phyloP scores from a whole-genome alignment of 2,329 filamentous ascomycete species.

The Penicillium sp. region DNA sequence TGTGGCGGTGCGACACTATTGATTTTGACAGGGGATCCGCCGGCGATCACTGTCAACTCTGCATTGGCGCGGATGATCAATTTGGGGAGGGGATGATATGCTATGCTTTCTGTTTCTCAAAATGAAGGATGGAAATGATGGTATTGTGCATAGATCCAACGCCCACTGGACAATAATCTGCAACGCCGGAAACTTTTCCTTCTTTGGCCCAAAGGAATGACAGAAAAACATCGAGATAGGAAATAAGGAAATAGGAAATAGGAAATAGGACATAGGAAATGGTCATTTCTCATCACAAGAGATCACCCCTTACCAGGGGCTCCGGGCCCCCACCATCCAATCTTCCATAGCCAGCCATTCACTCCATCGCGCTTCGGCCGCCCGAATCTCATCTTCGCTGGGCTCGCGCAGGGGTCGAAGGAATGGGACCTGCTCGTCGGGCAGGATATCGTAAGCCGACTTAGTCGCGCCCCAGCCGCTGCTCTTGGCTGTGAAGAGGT shows the following conservation, averaged over 20 bases:
- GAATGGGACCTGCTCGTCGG: conserved; percentile 80
- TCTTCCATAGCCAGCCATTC: conserved; percentile 96
- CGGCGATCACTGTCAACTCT: conserved; percentile 16
- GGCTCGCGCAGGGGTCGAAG: conserved; percentile 72
- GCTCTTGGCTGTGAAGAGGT: conserved; percentile 90
- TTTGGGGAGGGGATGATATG: conserved; percentile 1
- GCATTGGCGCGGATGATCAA: conserved; percentile 7
- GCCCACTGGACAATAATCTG: background rate
- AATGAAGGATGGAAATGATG: background rate
- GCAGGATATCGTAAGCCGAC: conserved; percentile 78
- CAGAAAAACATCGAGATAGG: background rate
- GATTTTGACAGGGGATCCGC: conserved; percentile 20
- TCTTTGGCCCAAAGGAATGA: conserved; percentile 1
- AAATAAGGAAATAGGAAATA: conserved; percentile 1
- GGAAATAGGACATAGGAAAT: conserved; percentile 6
- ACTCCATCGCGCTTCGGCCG: conserved; percentile 80
- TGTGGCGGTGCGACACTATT: conserved; percentile 26
- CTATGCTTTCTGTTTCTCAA: background rate
- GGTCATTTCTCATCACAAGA: conserved; percentile 26
- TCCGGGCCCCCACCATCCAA: conserved; percentile 84
- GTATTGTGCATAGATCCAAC: background rate
- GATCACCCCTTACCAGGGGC: conserved; percentile 29
- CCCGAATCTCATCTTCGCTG: conserved; percentile 71
- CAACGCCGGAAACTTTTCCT: conserved; percentile 4
- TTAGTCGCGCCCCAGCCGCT: conserved; percentile 86